These are phyloP conservation scores for Cryptococcus maquisensis DNA, from an alignment of 1,284 basidiomycete genomes.

Conservation along the genomic window DNA sequence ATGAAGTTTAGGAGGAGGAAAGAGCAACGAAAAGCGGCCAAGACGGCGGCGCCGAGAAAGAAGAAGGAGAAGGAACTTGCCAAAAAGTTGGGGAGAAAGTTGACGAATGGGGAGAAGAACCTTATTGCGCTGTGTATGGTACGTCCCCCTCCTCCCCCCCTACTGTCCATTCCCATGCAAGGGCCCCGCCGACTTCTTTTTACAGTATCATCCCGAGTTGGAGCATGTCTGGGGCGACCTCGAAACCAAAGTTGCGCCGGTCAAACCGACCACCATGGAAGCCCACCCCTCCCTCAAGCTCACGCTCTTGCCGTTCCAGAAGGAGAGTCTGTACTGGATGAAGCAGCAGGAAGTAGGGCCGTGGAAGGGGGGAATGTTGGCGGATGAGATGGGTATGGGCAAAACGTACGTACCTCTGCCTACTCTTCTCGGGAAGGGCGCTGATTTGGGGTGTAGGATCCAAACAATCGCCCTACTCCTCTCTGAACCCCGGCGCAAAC, in stretches of 20 bases:
- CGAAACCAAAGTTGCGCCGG: constrained; percentile 59
- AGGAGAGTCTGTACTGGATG: constrained; percentile 95
- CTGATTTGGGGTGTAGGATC: no score
- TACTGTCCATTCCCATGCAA: no score
- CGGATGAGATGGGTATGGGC: constrained; percentile 79
- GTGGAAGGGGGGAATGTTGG: constrained; percentile 91
- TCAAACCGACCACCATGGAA: constrained; percentile 65
- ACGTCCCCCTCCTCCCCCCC: constrained; percentile 11
- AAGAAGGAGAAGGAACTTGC: constrained; percentile 55
- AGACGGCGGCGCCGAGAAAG: constrained; percentile 20
- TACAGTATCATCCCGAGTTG: constrained; percentile 61
- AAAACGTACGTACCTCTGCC: constrained; percentile 55
- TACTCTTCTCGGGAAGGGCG: not conserved
- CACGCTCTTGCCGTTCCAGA: constrained; percentile 65
- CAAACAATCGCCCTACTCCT: constrained; percentile 91
- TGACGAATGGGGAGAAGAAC: constrained; percentile 77
- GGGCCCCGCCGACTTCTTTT: constrained; percentile 2
- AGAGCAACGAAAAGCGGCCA: constrained; percentile 52
- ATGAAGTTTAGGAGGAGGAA: not conserved
- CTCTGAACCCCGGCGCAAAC: constrained; percentile 60
- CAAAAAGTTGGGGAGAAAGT: constrained; percentile 60
- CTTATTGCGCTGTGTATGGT: constrained; percentile 59
- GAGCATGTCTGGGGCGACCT: constrained; percentile 83
- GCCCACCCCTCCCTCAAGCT: constrained; percentile 77
- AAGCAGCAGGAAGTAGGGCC: constrained; percentile 80